Evolutionary conservation across 2,329 filamentous ascomycete species (phyloP).

Genomic region (Xylaria hypoxylon): DNA sequence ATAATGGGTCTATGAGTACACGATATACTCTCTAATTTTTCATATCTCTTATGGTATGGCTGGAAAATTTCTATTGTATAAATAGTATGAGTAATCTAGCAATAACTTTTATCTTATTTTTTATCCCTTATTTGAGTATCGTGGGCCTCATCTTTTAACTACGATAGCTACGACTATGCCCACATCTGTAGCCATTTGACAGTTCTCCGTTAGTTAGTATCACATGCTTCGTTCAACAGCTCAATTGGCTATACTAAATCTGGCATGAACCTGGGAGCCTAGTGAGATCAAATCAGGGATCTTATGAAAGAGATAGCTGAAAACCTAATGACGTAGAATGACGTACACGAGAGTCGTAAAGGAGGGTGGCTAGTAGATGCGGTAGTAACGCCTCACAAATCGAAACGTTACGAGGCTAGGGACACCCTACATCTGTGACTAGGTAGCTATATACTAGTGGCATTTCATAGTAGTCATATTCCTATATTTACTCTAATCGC

Average conservation of each 20-base stretch:
- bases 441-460: neutral
- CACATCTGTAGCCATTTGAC: neutral
- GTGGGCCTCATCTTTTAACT: neutral
- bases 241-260: neutral
- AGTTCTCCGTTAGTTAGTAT: neutral
- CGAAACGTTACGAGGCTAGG: neutral
- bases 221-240: neutral
- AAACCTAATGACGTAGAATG: conserved; percentile 37
- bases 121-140: neutral
- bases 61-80: conserved; percentile 14
- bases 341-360: conserved; percentile 33
- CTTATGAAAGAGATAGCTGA: neutral
- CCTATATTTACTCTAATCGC: neutral
- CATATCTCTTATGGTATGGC: neutral
- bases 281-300: conserved; percentile 23
- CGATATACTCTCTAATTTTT: conserved; percentile 10
- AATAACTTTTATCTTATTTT: neutral
- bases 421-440: neutral
- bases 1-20: conserved; percentile 25
- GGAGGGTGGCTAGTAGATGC: conserved; percentile 34
- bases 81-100: neutral
- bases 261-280: neutral
- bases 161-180: neutral
- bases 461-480: conserved; percentile 2
- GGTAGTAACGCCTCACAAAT: conserved; percentile 14